These are phyloP conservation scores for Alternaria sp. DNA, from an alignment of 2,329 filamentous ascomycete genomes.

Conservation along the genomic window DNA sequence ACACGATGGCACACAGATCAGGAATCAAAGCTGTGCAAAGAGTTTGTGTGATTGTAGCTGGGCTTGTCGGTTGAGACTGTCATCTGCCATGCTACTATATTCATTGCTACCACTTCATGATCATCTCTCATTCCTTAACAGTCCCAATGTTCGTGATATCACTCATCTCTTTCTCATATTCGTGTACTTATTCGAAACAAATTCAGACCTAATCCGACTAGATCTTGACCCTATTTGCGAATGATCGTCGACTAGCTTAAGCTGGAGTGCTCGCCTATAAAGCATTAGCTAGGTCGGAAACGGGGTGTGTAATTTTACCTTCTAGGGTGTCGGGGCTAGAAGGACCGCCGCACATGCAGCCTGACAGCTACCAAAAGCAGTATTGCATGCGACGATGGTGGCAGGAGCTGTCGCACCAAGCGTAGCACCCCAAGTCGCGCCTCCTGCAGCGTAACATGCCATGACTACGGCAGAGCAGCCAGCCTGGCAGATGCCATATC, in stretches of 20 bases:
- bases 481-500: conserved; percentile 57
- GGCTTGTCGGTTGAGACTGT: neutral
- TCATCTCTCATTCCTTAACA: neutral
- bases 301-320: neutral
- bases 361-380: conserved; percentile 54
- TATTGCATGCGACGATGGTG: conserved; percentile 54
- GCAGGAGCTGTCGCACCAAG: conserved; percentile 49
- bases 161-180: neutral
- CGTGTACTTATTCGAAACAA: neutral
- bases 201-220: neutral
- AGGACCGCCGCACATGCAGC: conserved; percentile 52
- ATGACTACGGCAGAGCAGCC: conserved; percentile 55
- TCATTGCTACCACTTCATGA: neutral
- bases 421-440: conserved; percentile 53
- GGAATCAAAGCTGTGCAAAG: neutral
- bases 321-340: conserved; percentile 43
- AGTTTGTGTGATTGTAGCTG: neutral
- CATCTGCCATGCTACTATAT: neutral
- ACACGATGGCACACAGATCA: neutral
- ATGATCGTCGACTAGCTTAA: neutral
- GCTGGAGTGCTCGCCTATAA: neutral
- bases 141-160: neutral
- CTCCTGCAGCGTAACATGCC: conserved; percentile 56
- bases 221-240: neutral
- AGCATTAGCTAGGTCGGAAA: neutral